Conservation (phyloP, 2,329 filamentous ascomycete genomes). For the Stagonosporopsis vannaccii region DNA sequence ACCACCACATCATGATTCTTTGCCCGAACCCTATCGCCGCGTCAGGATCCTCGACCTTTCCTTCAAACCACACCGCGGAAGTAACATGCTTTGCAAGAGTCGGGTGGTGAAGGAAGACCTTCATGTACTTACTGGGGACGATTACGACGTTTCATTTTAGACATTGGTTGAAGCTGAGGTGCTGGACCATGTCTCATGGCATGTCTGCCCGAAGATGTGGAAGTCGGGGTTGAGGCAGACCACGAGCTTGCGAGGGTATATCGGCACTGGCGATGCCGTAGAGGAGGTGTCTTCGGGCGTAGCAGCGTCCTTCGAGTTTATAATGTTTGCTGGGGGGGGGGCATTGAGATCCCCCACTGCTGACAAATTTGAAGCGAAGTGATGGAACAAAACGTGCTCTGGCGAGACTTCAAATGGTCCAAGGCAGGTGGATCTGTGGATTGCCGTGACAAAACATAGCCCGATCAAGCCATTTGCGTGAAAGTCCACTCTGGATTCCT, state of each 20-base stretch:
- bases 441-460: background rate
- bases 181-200: background rate
- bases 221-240: background rate
- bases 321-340: background rate
- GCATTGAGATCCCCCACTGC: background rate
- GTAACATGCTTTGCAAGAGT: background rate
- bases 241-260: too few species aligned
- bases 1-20: background rate
- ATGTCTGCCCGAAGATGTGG: constrained; percentile 1
- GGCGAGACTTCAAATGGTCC: background rate
- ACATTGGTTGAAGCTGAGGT: background rate
- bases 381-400: background rate
- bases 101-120: background rate
- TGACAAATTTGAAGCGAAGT: background rate
- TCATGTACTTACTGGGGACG: background rate
- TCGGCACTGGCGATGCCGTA: background rate
- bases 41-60: background rate
- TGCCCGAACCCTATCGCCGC: background rate
- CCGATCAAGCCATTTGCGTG: background rate
- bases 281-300: background rate
- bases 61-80: constrained; percentile 2
- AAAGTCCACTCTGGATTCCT: background rate
- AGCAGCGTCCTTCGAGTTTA: background rate
- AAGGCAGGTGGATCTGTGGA: constrained; percentile 4
- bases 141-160: constrained; percentile 4